These are phyloP conservation scores for Metroxylon sagu DNA, from an alignment of 176 grass and related monocot species.

Conservation along the genomic window DNA sequence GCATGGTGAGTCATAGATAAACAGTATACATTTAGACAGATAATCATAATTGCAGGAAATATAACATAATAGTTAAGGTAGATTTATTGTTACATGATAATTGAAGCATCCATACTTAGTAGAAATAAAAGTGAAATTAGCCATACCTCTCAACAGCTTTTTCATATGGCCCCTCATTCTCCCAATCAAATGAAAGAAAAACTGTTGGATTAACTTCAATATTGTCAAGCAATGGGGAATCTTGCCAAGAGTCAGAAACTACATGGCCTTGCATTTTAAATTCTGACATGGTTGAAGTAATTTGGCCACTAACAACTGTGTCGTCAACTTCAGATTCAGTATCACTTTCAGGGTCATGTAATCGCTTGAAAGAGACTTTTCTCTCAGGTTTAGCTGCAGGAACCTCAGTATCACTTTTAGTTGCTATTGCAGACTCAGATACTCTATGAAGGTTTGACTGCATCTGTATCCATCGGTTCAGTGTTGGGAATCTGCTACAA, in stretches of 20 bases:
- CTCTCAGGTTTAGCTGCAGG: conserved; percentile 42
- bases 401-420: conserved; percentile 38
- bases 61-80: no score
- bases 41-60: no score
- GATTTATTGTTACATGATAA: background rate
- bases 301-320: conserved; percentile 22
- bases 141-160: conserved; percentile 82
- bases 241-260: conserved; percentile 11
- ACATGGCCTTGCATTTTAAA: background rate
- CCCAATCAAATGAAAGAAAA: conserved; percentile 91
- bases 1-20: no score
- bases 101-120: background rate
- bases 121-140: conserved; percentile 5
- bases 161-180: conserved; percentile 87
- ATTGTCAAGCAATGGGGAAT: conserved; percentile 45
- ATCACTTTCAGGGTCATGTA: conserved; percentile 67
- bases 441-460: conserved; percentile 96
- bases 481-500: conserved; percentile 72
- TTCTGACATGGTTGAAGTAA: conserved; percentile 28
- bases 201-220: conserved; percentile 39
- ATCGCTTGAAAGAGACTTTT: conserved; percentile 55
- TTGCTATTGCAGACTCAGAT: conserved; percentile 56
- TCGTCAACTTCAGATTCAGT: conserved; percentile 60
- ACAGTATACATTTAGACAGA: no score
- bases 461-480: conserved; percentile 98